Evolutionary conservation across 257 asterid genomes (phyloP).

Genomic region (Plectranthus barbatus): DNA sequence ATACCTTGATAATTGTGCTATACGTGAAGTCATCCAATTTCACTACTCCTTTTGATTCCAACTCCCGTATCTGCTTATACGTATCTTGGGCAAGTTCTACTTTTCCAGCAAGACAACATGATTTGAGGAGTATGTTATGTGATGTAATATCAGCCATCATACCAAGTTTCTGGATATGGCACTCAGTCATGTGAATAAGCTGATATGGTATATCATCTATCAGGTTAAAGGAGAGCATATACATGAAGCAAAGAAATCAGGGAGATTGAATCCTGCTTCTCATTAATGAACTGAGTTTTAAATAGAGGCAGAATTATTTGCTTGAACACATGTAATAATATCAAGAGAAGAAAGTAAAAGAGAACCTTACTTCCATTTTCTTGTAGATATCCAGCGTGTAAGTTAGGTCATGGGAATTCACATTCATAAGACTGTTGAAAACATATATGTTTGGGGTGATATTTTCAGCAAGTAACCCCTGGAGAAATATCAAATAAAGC

Average conservation of each 20-base stretch:
- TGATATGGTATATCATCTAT: conserved; percentile 9
- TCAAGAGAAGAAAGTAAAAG: conserved; percentile 2
- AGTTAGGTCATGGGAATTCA: conserved; percentile 70
- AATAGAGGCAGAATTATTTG: conserved; percentile 5
- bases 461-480: conserved; percentile 58
- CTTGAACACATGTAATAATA: background rate
- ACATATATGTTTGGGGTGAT: conserved; percentile 64
- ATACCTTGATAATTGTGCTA: conserved; percentile 89
- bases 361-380: conserved; percentile 65
- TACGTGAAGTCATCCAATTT: conserved; percentile 87
- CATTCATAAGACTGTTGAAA: conserved; percentile 94
- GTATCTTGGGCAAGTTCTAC: conserved; percentile 77
- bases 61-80: conserved; percentile 43
- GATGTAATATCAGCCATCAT: conserved; percentile 65
- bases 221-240: conserved; percentile 5
- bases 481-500: conserved; percentile 30
- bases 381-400: conserved; percentile 60
- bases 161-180: conserved; percentile 51
- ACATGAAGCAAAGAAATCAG: background rate
- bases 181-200: conserved; percentile 18
- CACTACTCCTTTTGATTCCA: conserved; percentile 58
- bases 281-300: background rate
- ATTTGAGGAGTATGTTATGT: conserved; percentile 79
- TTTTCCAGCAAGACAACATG: conserved; percentile 74
- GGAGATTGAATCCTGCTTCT: background rate